Base-by-base conservation (phyloP, 148 eudicot genomes). In the Amaranthus palmeri region DNA sequence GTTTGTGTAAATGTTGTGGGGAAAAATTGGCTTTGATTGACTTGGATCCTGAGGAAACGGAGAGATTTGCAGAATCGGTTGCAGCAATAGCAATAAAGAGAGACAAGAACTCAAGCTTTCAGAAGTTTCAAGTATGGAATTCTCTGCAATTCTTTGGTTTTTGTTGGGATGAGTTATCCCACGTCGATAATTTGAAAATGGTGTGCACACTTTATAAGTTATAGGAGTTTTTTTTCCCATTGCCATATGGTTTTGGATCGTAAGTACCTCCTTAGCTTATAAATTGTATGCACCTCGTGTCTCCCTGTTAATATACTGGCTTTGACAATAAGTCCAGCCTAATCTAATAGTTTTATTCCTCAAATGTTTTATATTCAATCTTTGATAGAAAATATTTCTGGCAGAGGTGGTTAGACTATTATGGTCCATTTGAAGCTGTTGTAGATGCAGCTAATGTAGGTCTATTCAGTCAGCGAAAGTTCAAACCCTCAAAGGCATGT, bases 361-460 rank as follows among this genome's bases (percentile, higher is more conserved):
- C 10, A 54, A 36, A 47, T 64, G 61, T 56, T 55, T 73, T 53
- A 17, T 64, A 40, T 54, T 13, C 12, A 52, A 54, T 12, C 6
- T 7, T 47, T 73, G 47, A 78, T 56, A 5, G 17, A 8, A 49
- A 74, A 65, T 45, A 12, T 51, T 79, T 14, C 12, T 76, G 81
- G 83, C 89, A 93, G 98, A 85, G 85, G 76, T 93, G 98, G 96
- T 86, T 93, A 44, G 90, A 88, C 57, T 85, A 83, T 74, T 83
- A 86, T 78, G 98, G 98, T 68, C 98, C 98, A 53, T 93, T 86
- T 83, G 98, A 93, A 79, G 98, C 93, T 46, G 92, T 93, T 50
- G 87, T 93, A 42, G 98, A 93, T 80, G 96, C 85, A 61, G 98
- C 95, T 71, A 93, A 93, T 78, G 81, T 90, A n/a, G 98, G 98